Evolutionary conservation across 2,329 filamentous ascomycete species (phyloP), one percentile per base, ranked within the genome.

Genomic region (Aureobasidium melanogenum): DNA sequence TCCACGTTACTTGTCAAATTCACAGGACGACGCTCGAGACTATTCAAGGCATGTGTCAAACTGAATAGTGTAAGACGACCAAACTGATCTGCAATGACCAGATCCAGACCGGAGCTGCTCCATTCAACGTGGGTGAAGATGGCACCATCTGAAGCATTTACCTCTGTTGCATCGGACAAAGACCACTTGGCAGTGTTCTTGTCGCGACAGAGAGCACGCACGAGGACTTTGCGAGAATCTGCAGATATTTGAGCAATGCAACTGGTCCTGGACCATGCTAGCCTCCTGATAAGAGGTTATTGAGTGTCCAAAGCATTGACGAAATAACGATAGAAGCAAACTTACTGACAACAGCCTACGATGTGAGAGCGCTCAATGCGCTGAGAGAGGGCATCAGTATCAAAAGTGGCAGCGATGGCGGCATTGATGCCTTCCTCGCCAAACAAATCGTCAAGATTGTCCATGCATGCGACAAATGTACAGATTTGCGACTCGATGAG

Each of bases 241-340:
- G 83, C 76, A 22, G 86, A 83, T 66, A 97, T 88, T 59, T 87
- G 88, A 30, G 92, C 92, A 66, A 97, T 89, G 63, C 87, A 91
- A 46, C 93, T 93, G 63, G 85, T 83, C 68, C 87, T 91, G 12
- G 93, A 96, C 92, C 93, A 97, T 32, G 88, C 86, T 59, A 97
- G 82, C 65, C 84, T 85, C 71, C 91, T 95, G 62, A 28, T 22
- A 19, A 61, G 22, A 47, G 39, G 56, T 61, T 57, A 64, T 50
- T 44, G 9, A 15, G 22, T 32, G 28, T 38, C 67, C 47, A 22
- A 17, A 28, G 17, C 50, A 15, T 9, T 51, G 12, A 30, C 39
- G 9, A 36, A 17, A 34, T 51, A 14, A 24, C 54, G 5, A 32
- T 24, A 61, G 22, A 34, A 58, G 7, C 30, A 36, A 47, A 80